Base-by-base conservation (phyloP, 1,284 basidiomycete species). In the Leccinum pseudoinsigne region DNA sequence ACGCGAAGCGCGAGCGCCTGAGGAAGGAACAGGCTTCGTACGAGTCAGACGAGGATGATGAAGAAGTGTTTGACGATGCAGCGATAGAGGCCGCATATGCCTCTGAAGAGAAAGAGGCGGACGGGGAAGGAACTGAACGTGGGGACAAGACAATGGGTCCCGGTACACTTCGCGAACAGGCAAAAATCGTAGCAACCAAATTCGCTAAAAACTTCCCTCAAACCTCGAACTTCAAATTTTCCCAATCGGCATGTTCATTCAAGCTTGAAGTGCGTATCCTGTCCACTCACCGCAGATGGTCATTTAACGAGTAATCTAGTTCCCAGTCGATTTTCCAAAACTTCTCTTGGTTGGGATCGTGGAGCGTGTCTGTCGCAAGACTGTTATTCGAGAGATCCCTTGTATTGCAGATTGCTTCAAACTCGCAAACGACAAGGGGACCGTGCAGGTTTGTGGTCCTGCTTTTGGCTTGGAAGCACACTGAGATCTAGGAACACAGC, bases 291-390 rank as follows among this genome's bases (percentile, higher is more conserved):
- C 51, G 26, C 5, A 16, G 18, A 57, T 57, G 16, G 45, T 42
- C 51, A 12, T 31, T 56, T 58, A 55, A 63, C 64, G 50, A 56
- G 18, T 18, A 11, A 56, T 62, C 26, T 63, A 92, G 90, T 90
- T 90, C 74, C 74, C 79, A 26, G 81, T 86, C 55, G 82, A 88
- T 70, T 86, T 94, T 72, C 94, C 94, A 98, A 98, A 77, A 23
- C 82, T 98, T 47, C 82, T 98, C 36, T 84, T 98, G 40, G 94
- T 97, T 59, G 95, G 95, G 61, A 86, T 98, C 66, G 84, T 97
- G 62, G 95, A 98, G 76, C 84, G 89, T 62, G 87, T 89, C 16
- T 97, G 95, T 76, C 82, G 87, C 61, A 86, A 87, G 61, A 90
- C 94, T 2, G 82, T 98, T 66, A 82, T 98, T 63, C 92, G 94